Conservation (phyloP, 108 stramenopile species). For the Cafeteria roenbergensis region DNA sequence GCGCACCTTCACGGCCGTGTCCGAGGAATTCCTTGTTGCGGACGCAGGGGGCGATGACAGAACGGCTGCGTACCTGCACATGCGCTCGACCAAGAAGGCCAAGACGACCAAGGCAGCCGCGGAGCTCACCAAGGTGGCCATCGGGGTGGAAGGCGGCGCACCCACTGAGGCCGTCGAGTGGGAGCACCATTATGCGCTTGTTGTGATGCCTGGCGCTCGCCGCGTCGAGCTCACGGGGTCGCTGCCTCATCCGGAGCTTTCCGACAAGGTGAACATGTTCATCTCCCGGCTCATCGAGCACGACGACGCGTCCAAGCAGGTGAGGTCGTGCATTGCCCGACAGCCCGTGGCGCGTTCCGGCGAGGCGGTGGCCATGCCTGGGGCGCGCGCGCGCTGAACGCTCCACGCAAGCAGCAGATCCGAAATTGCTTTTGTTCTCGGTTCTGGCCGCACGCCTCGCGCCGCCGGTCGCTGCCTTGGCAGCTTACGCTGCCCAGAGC, state of each 20-base stretch:
- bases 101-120: slow-evolving; percentile 38
- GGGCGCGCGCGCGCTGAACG: no score
- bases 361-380: no score
- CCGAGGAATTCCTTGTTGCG: slow-evolving; percentile 45
- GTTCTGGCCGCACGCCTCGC: no score
- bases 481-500: slow-evolving; percentile 46
- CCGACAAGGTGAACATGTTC: slow-evolving; percentile 52
- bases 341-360: no score
- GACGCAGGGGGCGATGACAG: slow-evolving; percentile 19
- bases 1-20: slow-evolving; percentile 62
- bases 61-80: slow-evolving; percentile 56
- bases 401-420: no score
- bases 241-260: slow-evolving; percentile 35
- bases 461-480: no score
- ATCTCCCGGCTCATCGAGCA: slow-evolving; percentile 71
- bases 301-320: slow-evolving; percentile 64
- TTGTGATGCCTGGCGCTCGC: slow-evolving; percentile 19
- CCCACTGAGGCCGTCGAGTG: slow-evolving; percentile 67
- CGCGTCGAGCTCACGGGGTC: slow-evolving; percentile 35
- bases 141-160: slow-evolving; percentile 79
- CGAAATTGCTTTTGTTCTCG: no score
- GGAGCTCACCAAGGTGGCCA: slow-evolving; percentile 60
- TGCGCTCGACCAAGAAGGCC: slow-evolving; percentile 28
- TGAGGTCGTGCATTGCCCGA: no score
- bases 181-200: slow-evolving; percentile 53